Evolutionary conservation across 139 green algal species (phyloP).

Genomic region (Raphidocelis subcapitata): DNA sequence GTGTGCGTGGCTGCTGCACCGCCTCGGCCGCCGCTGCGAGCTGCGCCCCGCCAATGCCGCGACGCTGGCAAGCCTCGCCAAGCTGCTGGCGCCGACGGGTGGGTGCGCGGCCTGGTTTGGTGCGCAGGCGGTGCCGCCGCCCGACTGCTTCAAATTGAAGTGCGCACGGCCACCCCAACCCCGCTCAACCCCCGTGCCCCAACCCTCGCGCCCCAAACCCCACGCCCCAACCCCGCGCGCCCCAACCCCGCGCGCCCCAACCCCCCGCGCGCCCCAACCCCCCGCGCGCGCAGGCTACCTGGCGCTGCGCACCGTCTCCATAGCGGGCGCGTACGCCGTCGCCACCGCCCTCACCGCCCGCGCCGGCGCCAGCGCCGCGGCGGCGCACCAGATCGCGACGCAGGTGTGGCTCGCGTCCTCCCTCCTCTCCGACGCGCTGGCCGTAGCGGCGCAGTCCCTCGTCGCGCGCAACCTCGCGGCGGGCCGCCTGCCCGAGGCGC

Average conservation of each 20-base stretch:
- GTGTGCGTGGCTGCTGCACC: constrained; percentile 25
- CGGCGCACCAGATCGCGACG: constrained; percentile 51
- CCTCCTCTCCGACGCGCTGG: constrained; percentile 75
- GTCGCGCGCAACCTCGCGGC: constrained; percentile 54
- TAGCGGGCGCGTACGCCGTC: constrained; percentile 58
- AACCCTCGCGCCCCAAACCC: neutral
- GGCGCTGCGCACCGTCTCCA: constrained; percentile 59
- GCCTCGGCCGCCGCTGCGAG: constrained; percentile 18
- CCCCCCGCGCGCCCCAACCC: neutral
- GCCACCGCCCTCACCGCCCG: constrained; percentile 59
- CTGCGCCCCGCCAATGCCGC: constrained; percentile 22
- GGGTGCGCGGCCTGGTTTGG: neutral
- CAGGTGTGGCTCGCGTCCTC: constrained; percentile 77
- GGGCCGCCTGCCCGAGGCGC: constrained; percentile 20
- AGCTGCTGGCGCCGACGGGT: constrained; percentile 37
- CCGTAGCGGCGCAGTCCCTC: constrained; percentile 78
- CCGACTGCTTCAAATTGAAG: neutral
- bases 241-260: neutral
- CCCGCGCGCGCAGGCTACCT: constrained; percentile 52
- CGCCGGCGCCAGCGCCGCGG: constrained; percentile 41
- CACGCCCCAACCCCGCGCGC: neutral
- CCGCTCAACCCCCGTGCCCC: neutral
- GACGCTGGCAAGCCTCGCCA: constrained; percentile 10
- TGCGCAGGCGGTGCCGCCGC: neutral
- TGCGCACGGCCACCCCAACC: neutral